Percentiles rank a stretch among this genome's conserved stretches.
Evolutionary conservation across 768 basidiomycete species (phyloP).

Genomic region (Lentinula boryana): DNA sequence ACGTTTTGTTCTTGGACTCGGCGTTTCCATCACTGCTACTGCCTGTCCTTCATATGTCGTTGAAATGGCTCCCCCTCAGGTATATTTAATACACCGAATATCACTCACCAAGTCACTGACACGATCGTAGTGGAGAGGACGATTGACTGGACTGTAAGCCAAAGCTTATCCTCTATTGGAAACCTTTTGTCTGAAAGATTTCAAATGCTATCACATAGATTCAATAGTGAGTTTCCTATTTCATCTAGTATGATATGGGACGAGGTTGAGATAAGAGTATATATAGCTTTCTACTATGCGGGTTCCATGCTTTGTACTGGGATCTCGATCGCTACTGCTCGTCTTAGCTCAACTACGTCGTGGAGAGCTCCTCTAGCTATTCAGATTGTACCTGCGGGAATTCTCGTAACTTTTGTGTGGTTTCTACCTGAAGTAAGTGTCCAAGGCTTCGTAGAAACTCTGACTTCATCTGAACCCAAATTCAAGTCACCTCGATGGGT

Average conservation of each 20-base stretch:
- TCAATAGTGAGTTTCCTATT: conserved; percentile 11
- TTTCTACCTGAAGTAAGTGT: conserved; percentile 23
- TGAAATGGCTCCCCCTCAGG: conserved; percentile 55
- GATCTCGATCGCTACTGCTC: conserved; percentile 36
- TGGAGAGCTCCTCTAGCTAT: conserved; percentile 51
- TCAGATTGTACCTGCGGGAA: conserved; percentile 39
- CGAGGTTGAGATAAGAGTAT: neutral
- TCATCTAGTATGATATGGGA: neutral
- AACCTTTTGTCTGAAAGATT: conserved; percentile 11
- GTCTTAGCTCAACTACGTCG: conserved; percentile 25
- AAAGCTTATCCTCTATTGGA: conserved; percentile 11
- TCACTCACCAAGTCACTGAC: neutral
- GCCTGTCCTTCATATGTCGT: conserved; percentile 42
- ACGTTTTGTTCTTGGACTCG: conserved; percentile 47
- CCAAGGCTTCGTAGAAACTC: neutral
- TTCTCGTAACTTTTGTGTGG: conserved; percentile 22
- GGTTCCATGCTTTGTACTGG: conserved; percentile 40
- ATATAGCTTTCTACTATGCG: conserved; percentile 37
- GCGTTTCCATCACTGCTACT: conserved; percentile 40
- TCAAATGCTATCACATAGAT: conserved; percentile 12
- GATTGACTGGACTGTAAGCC: conserved; percentile 43
- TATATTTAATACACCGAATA: conserved; percentile 2
- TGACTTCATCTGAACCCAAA: no score
- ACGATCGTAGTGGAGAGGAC: conserved; percentile 37
- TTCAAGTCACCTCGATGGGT: conserved; percentile 49